A percentile compares a stretch with the other conserved stretches of the same genome.
phyloP scores from a whole-genome alignment of 805 yeast genomes.

The Ogataea paradorogensis region DNA sequence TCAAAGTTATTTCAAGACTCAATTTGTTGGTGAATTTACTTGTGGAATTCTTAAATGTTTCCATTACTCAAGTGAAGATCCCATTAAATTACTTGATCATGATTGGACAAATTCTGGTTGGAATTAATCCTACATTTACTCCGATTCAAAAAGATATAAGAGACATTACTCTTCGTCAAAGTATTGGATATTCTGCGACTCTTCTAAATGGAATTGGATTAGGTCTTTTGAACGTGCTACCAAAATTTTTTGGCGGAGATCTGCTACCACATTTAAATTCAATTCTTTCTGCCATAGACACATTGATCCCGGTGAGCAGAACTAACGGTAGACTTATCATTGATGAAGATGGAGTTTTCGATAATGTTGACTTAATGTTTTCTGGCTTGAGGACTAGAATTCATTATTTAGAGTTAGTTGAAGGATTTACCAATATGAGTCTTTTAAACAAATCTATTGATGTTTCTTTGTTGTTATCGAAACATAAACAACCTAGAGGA shows the following conservation, averaged over 20 bases:
- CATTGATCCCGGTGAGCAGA: constrained; percentile 52
- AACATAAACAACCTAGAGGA: constrained; percentile 34
- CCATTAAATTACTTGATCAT: constrained; percentile 60
- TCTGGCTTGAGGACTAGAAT: constrained; percentile 31
- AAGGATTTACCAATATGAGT: constrained; percentile 44
- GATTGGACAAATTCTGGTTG: constrained; percentile 51
- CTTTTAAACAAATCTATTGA: constrained; percentile 57
- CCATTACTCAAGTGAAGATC: constrained; percentile 49
- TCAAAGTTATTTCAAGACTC: constrained; percentile 51
- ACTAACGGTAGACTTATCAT: constrained; percentile 39
- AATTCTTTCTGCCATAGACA: constrained; percentile 55
- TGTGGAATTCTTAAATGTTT: constrained; percentile 43
- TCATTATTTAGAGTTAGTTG: constrained; percentile 23
- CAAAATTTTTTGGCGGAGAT: constrained; percentile 36
- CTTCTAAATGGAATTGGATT: constrained; percentile 47
- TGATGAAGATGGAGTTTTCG: constrained; percentile 32
- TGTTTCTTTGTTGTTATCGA: constrained; percentile 45
- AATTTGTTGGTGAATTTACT: constrained; percentile 45
- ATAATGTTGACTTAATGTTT: constrained; percentile 31
- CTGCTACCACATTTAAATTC: constrained; percentile 44
- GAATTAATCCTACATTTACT: constrained; percentile 53
- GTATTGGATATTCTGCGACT: constrained; percentile 42
- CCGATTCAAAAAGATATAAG: constrained; percentile 59
- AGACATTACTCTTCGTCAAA: constrained; percentile 45
- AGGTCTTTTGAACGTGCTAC: constrained; percentile 37